phyloP scores from a whole-genome alignment of 495 filamentous ascomycete genomes.

The Neurospora sp. region DNA sequence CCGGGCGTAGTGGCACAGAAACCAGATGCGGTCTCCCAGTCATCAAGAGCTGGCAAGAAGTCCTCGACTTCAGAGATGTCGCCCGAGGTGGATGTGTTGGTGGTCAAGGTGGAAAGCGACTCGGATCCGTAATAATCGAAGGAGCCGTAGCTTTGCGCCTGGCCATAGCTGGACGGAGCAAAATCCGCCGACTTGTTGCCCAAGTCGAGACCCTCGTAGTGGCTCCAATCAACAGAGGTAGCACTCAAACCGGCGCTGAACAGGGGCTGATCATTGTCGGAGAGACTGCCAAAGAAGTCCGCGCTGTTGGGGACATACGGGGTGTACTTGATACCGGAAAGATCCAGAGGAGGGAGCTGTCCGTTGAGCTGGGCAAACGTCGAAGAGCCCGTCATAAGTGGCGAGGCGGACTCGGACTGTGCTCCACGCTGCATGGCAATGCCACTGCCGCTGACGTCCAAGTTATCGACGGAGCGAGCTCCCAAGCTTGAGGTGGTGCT shows the following conservation, averaged over 20 bases:
- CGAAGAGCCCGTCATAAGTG: slow-evolving; percentile 46
- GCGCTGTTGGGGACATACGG: slow-evolving; percentile 45
- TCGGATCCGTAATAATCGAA: slow-evolving; percentile 51
- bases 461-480: slow-evolving; percentile 60
- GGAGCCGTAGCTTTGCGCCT: slow-evolving; percentile 57
- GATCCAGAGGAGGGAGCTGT: slow-evolving; percentile 57
- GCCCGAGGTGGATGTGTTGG: slow-evolving; percentile 59
- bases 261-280: slow-evolving; percentile 55
- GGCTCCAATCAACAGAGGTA: slow-evolving; percentile 63
- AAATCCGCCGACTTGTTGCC: slow-evolving; percentile 39
- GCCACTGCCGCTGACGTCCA: slow-evolving; percentile 19
- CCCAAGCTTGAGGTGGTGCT: slow-evolving; percentile 39
- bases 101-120: slow-evolving; percentile 42
- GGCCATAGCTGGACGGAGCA: slow-evolving; percentile 56
- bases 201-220: slow-evolving; percentile 53
- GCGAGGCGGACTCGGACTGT: slow-evolving; percentile 65
- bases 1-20: slow-evolving; percentile 42
- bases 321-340: slow-evolving; percentile 42
- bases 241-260: slow-evolving; percentile 56
- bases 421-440: slow-evolving; percentile 35
- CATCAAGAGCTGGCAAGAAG: slow-evolving; percentile 44
- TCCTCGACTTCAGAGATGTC: slow-evolving; percentile 71
- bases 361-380: slow-evolving; percentile 50
- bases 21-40: slow-evolving; percentile 41
- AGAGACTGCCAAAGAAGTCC: slow-evolving; percentile 40